Evolutionary conservation across 768 basidiomycete species (phyloP).

Genomic region (Suillus weaverae): DNA sequence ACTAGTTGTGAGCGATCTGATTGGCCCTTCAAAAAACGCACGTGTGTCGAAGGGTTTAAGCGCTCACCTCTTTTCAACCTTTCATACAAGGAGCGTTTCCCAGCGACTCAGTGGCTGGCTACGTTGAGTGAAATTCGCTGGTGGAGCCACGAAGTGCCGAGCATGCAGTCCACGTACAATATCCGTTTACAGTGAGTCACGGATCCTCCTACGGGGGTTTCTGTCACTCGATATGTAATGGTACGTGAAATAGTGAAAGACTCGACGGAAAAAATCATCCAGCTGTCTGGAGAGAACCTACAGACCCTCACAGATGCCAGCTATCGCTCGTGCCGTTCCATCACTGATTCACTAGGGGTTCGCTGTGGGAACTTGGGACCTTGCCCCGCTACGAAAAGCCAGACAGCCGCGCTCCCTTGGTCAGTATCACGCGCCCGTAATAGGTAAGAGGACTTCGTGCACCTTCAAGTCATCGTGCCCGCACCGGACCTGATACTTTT

Average conservation of each 20-base stretch:
- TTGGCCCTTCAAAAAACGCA: conserved; percentile 16
- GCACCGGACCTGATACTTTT: no score
- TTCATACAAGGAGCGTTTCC: not conserved
- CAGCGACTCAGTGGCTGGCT: not conserved
- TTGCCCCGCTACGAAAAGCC: no score
- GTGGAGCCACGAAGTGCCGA: not conserved
- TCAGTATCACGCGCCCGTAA: no score
- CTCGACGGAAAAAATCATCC: not conserved
- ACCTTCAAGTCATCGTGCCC: no score
- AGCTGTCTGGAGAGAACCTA: not conserved
- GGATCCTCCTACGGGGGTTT: not conserved
- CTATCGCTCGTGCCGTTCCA: not conserved
- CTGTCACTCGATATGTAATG: not conserved
- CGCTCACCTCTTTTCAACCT: not conserved
- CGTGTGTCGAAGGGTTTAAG: not conserved
- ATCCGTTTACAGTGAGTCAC: not conserved
- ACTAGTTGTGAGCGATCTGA: conserved; percentile 13
- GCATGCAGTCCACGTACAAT: not conserved
- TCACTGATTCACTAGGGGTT: not conserved
- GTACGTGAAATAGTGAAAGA: not conserved
- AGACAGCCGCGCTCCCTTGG: no score
- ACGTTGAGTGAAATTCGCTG: not conserved
- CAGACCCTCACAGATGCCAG: not conserved
- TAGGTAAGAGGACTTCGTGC: no score
- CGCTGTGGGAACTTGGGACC: no score